Percentiles rank a stretch among this genome's conserved stretches.
These are phyloP conservation scores for Ophiocordyceps camponoti-leonardi DNA, from an alignment of 2,329 filamentous ascomycete species.

Conservation along the genomic window DNA sequence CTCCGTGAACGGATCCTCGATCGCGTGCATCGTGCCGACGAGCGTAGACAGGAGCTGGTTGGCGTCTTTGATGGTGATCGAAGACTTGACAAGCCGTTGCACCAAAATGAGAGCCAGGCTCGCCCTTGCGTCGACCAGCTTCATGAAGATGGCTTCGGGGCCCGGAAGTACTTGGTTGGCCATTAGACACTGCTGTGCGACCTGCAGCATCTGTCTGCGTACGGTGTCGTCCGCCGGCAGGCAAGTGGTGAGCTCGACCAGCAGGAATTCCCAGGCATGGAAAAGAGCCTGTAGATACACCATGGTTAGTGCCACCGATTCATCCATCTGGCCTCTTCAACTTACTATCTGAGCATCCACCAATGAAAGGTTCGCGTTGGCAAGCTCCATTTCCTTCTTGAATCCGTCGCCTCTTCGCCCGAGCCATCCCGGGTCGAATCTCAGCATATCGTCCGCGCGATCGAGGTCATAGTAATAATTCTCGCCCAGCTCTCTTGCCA, in stretches of 20 bases:
- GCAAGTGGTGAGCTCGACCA: constrained; percentile 62
- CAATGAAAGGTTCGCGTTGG: constrained; percentile 79
- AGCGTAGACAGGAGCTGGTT: constrained; percentile 32
- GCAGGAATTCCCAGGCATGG: constrained; percentile 75
- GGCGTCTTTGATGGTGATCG: constrained; percentile 30
- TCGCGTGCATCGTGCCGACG: constrained; percentile 32
- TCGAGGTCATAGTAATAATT: constrained; percentile 74
- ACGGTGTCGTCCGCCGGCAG: constrained; percentile 35
- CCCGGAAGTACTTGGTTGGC: constrained; percentile 59
- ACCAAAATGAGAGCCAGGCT: constrained; percentile 70
- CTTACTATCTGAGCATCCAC: constrained; percentile 76
- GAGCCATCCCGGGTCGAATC: constrained; percentile 62
- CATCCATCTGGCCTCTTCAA: not conserved
- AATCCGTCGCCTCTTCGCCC: constrained; percentile 57
- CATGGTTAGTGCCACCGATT: constrained; percentile 4
- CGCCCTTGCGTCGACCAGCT: constrained; percentile 57
- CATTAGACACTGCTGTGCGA: constrained; percentile 60
- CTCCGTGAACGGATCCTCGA: constrained; percentile 34
- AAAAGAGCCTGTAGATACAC: constrained; percentile 47
- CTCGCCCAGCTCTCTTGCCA: constrained; percentile 47
- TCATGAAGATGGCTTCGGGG: constrained; percentile 66
- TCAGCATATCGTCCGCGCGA: constrained; percentile 58
- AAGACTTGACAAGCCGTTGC: constrained; percentile 54
- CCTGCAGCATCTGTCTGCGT: constrained; percentile 53
- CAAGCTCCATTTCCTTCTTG: constrained; percentile 63